Evolutionary conservation across 1,284 basidiomycete genomes (phyloP), one percentile per base, ranked within the genome.

Genomic region (Melampsora larici-populina): DNA sequence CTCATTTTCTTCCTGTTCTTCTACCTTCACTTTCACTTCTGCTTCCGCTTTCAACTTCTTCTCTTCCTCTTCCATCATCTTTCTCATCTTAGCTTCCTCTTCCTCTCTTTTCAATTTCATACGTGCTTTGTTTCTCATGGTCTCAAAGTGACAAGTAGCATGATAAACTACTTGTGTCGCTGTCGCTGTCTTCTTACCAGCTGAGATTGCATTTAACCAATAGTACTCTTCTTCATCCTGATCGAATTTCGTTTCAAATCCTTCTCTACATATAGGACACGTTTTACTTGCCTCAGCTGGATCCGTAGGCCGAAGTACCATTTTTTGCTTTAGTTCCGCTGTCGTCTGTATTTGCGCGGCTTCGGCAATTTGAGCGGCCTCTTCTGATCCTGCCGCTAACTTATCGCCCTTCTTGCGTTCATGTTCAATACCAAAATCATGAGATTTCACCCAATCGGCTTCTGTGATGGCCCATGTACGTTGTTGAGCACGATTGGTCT

Each of bases 171-270:
- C 48, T 29, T 55, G 48, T 24, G 21, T 24, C 33, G 48, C 67
- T 18, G 55, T 51, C 5, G 65, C 55, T 55, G 67, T 55, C 24
- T 31, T 62, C 15, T 48, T 33, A 13, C 21, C 62, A 40, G 60
- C 26, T 51, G 69, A 67, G 15, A 78, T 65, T 9, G 75, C 75
- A 55, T 78, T 78, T 29, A 70, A 31, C 75, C 75, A 78, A n/a
- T 70, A 78, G 33, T 69, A 78, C 60, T 78, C 75, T 31, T 33
- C 75, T 48, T 78, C 75, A 15, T 78, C 75, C 48, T 78, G 67
- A 65, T 78, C 75, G 36, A 78, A 78, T 17, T 60, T 60, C 26
- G 75, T 78, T 60, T 78, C 75, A 58, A 78, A 78, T n/a, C 65
- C 29, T 46, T 78, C 75, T 36, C 64, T 49, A 58, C 75, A 78